These are phyloP conservation scores for Diaporthe sp. DNA, from an alignment of 2,329 filamentous ascomycete species.

Conservation along the genomic window DNA sequence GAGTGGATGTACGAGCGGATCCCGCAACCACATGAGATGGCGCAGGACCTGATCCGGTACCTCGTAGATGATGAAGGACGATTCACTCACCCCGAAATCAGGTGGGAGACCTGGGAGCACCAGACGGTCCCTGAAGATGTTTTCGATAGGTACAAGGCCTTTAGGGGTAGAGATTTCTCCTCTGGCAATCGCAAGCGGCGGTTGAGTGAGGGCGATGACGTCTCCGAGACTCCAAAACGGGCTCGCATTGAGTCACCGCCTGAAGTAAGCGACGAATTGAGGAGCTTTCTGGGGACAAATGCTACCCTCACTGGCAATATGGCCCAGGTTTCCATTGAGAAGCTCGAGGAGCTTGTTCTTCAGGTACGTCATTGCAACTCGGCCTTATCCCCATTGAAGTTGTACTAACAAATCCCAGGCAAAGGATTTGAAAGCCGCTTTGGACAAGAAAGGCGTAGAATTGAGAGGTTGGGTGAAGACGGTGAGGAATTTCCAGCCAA, in stretches of 20 bases:
- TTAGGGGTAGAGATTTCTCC: constrained; percentile 51
- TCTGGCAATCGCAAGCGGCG: constrained; percentile 61
- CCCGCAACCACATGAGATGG: constrained; percentile 61
- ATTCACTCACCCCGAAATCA: constrained; percentile 30
- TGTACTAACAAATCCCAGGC: constrained; percentile 50
- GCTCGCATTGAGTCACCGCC: constrained; percentile 47
- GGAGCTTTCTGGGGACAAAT: constrained; percentile 47
- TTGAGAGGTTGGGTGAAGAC: constrained; percentile 62
- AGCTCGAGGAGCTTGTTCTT: constrained; percentile 56
- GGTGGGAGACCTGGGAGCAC: constrained; percentile 57
- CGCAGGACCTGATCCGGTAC: constrained; percentile 56
- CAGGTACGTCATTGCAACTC: constrained; percentile 49
- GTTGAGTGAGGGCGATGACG: constrained; percentile 56
- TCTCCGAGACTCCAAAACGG: constrained; percentile 49
- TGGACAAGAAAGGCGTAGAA: constrained; percentile 52
- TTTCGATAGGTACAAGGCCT: constrained; percentile 60
- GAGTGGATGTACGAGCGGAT: constrained; percentile 40
- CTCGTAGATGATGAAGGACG: constrained; percentile 40
- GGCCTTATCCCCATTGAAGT: not conserved
- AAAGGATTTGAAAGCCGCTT: constrained; percentile 52
- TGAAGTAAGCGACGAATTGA: constrained; percentile 51
- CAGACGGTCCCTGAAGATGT: constrained; percentile 62
- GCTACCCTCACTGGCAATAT: constrained; percentile 37
- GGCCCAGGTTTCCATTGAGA: constrained; percentile 46
- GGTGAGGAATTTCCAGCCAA: constrained; percentile 59